A percentile compares a stretch with the other conserved stretches of the same genome.
These are phyloP conservation scores for Boletellus dicymbophilus DNA, from an alignment of 1,284 basidiomycete species.

Conservation along the genomic window DNA sequence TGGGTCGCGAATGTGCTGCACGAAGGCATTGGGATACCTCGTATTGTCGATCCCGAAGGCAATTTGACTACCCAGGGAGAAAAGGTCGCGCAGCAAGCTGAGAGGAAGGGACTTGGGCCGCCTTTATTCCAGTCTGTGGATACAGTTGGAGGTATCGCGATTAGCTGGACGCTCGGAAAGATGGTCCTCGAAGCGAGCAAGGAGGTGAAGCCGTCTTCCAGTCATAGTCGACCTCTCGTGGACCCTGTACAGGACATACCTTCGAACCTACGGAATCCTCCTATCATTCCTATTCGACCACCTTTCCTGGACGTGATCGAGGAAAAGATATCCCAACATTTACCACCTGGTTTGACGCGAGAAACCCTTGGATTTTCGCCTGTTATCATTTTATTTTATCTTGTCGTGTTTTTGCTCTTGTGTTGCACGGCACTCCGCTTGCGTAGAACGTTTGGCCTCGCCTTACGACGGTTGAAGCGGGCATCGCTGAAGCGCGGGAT, in stretches of 20 bases:
- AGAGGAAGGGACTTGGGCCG: constrained; percentile 77
- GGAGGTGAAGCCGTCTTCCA: constrained; percentile 59
- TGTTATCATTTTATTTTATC: constrained; percentile 57
- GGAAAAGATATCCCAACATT: constrained; percentile 59
- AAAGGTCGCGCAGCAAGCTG: constrained; percentile 72
- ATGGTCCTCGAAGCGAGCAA: constrained; percentile 97
- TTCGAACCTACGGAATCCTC: constrained; percentile 45
- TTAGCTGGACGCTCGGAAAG: constrained; percentile 98
- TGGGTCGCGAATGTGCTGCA: constrained; percentile 98
- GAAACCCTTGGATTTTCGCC: constrained; percentile 71
- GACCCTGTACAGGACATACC: constrained; percentile 71
- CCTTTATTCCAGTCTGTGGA: constrained; percentile 92
- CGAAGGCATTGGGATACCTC: constrained; percentile 94
- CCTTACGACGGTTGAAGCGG: constrained; percentile 49
- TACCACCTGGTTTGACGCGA: constrained; percentile 59
- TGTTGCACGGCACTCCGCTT: constrained; percentile 52
- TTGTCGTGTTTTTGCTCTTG: constrained; percentile 43
- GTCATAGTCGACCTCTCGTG: constrained; percentile 53
- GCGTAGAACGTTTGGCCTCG: constrained; percentile 51
- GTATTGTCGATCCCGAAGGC: constrained; percentile 84
- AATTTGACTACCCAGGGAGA: constrained; percentile 64
- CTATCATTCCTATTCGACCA: constrained; percentile 61
- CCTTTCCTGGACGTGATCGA: constrained; percentile 63
- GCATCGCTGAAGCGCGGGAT: constrained; percentile 37
- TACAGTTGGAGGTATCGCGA: constrained; percentile 88